Evolutionary conservation across 208 protist species (phyloP), one percentile per base, ranked within the genome.

Genomic region (Wallacemonas collosoma): DNA sequence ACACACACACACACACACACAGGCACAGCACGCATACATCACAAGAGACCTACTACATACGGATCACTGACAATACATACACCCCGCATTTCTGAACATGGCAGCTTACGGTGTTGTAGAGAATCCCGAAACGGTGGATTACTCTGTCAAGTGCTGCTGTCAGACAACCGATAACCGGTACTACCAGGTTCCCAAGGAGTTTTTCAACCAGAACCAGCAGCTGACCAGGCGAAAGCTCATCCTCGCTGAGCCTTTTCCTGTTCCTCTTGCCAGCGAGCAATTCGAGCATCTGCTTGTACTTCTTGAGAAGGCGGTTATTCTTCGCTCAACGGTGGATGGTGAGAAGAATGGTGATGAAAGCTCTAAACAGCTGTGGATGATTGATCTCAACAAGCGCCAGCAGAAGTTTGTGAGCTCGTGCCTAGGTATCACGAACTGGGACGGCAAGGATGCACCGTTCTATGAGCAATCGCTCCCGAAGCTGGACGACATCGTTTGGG

Each of bases 401-500:
- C 80, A 89, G 26, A 93, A 91, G 70, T 95, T 95, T 78, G 87
- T 95, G 39, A 70, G 73, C 41, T 68, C 63, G 2, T 95, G 86
- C 72, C 81, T 95, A 50, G 86, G 84, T 38, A 88, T 93, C 68
- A 85, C 81, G 1, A 88, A 80, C 8, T 95, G 90, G 88, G 90
- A 92, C 45, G 90, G 90, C 5, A 85, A 85, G 61, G 82, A 90
- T 44, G 80, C 89, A 53, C 79, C 75, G 6, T 90, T 95, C 66
- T 95, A 95, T 61, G 83, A 85, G 43, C 80, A 90, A 48, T 83
- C 79, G 47, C 75, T 92, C 57, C 99, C 99, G 41, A 98, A 99
- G 64, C 82, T 98, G 7, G 96, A 99, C 63, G 93, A 99, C 54
- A 83, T 98, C 15, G 99, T 99, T 2, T 99, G 99, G 95, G 98